Percentiles rank a stretch among this genome's conserved stretches.
Evolutionary conservation across 768 basidiomycete species (phyloP).

Genomic region (Daedaleopsis nitida): DNA sequence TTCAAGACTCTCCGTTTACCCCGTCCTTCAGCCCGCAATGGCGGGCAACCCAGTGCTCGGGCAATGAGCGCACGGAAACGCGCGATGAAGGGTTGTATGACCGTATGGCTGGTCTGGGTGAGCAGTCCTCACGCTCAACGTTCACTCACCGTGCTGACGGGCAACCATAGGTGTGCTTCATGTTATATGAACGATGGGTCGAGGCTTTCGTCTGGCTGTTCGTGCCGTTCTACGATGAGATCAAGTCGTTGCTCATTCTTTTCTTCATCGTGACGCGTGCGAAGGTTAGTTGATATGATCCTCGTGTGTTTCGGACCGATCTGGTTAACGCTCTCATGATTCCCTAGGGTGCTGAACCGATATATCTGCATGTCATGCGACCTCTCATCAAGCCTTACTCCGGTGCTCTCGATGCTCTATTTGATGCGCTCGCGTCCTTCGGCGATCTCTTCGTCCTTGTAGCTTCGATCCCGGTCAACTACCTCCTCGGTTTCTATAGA

Average conservation of each 20-base stretch:
- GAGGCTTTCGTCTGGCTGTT: constrained; percentile 70
- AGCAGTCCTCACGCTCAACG: constrained; percentile 24
- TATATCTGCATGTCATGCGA: constrained; percentile 79
- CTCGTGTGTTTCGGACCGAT: neutral
- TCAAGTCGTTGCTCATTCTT: constrained; percentile 71
- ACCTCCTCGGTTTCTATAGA: constrained; percentile 36
- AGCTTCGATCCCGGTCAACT: constrained; percentile 41
- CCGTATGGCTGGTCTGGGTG: constrained; percentile 89
- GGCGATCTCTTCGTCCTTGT: constrained; percentile 61
- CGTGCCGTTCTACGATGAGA: constrained; percentile 82
- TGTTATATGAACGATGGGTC: constrained; percentile 63
- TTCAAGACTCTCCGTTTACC: constrained; percentile 81
- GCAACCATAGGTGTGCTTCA: constrained; percentile 59
- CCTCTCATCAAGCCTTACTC: constrained; percentile 79
- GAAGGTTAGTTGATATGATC: constrained; percentile 44
- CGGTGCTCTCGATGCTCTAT: constrained; percentile 58
- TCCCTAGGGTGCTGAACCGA: constrained; percentile 79
- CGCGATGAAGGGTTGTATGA: constrained; percentile 81
- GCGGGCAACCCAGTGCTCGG: constrained; percentile 63
- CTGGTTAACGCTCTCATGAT: neutral
- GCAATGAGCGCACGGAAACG: constrained; percentile 78
- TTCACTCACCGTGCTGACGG: constrained; percentile 1
- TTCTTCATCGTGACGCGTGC: constrained; percentile 80
- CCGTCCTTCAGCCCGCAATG: constrained; percentile 51
- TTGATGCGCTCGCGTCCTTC: constrained; percentile 61